phyloP scores from a whole-genome alignment of 768 basidiomycete genomes.

The Serendipita sp. region DNA sequence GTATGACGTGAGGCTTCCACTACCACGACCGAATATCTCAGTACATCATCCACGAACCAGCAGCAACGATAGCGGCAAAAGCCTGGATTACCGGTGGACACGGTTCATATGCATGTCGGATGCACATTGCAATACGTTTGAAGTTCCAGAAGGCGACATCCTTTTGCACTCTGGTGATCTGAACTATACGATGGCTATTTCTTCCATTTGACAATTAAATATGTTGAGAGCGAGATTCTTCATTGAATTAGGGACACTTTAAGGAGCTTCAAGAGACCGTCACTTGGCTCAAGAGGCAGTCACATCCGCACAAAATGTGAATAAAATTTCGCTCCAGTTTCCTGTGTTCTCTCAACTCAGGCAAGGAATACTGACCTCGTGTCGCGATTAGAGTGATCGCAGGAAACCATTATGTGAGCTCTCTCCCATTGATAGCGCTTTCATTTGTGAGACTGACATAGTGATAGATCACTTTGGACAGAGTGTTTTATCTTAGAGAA shows the following conservation, averaged over 20 bases:
- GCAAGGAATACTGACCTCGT: too few species aligned
- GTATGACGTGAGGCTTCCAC: conserved; percentile 10
- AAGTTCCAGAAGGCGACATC: conserved; percentile 14
- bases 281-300: conserved; percentile 7
- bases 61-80: neutral
- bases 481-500: neutral
- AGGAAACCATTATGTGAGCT: conserved; percentile 12
- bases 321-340: too few species aligned
- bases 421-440: too few species aligned
- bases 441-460: too few species aligned
- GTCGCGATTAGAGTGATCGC: conserved; percentile 10
- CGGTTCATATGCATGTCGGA: conserved; percentile 15
- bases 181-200: conserved; percentile 6
- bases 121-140: conserved; percentile 13
- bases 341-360: too few species aligned
- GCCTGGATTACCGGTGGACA: conserved; percentile 6
- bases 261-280: neutral
- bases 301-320: conserved; percentile 12
- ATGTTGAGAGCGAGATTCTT: too few species aligned
- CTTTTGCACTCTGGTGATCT: conserved; percentile 15
- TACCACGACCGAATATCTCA: neutral
- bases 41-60: neutral
- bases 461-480: neutral
- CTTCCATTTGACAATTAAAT: too few species aligned
- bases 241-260: neutral